Percentiles rank a stretch among this genome's conserved stretches.
Conservation (phyloP, 1,284 basidiomycete species). For the Cutaneotrichosporon dermatis region DNA sequence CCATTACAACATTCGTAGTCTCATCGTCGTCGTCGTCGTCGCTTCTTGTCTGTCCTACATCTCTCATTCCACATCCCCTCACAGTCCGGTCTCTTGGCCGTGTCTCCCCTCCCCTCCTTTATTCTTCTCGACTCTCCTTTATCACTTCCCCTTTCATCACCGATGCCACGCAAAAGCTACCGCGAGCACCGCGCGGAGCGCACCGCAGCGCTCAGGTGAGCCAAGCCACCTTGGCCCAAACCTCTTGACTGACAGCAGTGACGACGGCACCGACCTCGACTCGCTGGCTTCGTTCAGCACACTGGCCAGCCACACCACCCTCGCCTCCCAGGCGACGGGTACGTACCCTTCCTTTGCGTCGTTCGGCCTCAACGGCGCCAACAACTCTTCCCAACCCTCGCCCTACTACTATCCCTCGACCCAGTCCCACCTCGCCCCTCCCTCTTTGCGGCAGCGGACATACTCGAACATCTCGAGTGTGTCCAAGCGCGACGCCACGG, state of each 20-base stretch:
- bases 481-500: neutral
- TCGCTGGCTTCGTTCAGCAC: constrained; percentile 17
- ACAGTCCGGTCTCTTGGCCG: neutral
- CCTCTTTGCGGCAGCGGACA: neutral
- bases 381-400: neutral
- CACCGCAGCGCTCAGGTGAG: constrained; percentile 13
- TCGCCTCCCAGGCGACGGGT: constrained; percentile 1
- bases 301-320: constrained; percentile 13
- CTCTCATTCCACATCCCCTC: too few relatives aligned
- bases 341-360: neutral
- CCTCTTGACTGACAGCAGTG: constrained; percentile 1
- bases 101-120: neutral
- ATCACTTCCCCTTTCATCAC: neutral
- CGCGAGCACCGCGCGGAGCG: constrained; percentile 19
- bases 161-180: constrained; percentile 18
- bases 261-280: constrained; percentile 15
- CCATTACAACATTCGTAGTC: too few relatives aligned
- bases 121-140: neutral
- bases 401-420: neutral
- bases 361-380: neutral
- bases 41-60: too few relatives aligned
- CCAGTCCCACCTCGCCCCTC: neutral
- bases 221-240: neutral
- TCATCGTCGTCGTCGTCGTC: too few relatives aligned
- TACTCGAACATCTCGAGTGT: constrained; percentile 1